Evolutionary conservation across 805 yeast genomes (phyloP).

Genomic region (Jamesozyma jinghongensis): DNA sequence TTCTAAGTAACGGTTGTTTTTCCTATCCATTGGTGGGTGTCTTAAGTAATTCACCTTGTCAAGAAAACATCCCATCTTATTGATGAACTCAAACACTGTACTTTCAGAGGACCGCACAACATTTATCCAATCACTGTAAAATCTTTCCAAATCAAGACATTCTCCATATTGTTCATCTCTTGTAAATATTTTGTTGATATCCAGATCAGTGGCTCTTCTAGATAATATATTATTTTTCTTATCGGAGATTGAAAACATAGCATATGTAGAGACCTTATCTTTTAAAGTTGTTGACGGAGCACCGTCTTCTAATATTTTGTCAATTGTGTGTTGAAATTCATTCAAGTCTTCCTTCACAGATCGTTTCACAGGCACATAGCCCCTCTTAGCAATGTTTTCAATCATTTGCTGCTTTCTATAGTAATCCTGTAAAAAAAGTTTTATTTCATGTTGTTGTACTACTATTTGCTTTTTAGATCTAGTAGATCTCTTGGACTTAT

Average conservation of each 20-base stretch:
- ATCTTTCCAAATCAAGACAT: conserved; percentile 45
- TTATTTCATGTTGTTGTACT: conserved; percentile 61
- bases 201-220: conserved; percentile 40
- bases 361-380: neutral
- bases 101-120: conserved; percentile 31
- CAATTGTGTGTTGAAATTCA: conserved; percentile 33
- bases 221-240: conserved; percentile 34
- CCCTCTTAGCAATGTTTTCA: conserved; percentile 3
- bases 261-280: conserved; percentile 12
- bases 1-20: conserved; percentile 30
- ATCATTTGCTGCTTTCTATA: conserved; percentile 25
- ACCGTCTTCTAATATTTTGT: conserved; percentile 19
- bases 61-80: conserved; percentile 34
- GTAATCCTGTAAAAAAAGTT: conserved; percentile 41
- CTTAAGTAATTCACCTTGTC: conserved; percentile 10
- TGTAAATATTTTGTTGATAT: conserved; percentile 42
- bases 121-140: conserved; percentile 48
- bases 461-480: conserved; percentile 41
- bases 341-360: neutral
- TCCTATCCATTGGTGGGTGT: conserved; percentile 24
- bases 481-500: conserved; percentile 32
- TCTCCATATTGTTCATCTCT: conserved; percentile 58
- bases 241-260: conserved; percentile 20
- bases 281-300: neutral
- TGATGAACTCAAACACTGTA: conserved; percentile 45